Conservation (phyloP, 192 early-diverging fungal species). For the Thamnidium elegans region DNA sequence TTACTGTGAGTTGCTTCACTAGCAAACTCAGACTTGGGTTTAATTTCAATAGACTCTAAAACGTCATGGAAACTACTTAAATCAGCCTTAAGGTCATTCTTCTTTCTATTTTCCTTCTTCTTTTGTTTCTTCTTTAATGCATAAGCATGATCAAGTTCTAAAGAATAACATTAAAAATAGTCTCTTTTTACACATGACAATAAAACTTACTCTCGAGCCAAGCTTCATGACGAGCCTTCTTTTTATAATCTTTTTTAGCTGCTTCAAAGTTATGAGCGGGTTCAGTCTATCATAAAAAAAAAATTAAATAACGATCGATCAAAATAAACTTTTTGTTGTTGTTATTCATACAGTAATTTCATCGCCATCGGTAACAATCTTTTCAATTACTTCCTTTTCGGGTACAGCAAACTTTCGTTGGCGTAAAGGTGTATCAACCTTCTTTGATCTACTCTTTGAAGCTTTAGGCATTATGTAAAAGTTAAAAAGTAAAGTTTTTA, state of each 20-base stretch:
- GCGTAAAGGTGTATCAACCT: conserved; percentile 5
- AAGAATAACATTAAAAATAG: background rate
- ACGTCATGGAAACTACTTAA: conserved; percentile 46
- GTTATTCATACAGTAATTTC: conserved; percentile 8
- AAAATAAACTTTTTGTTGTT: background rate
- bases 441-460: conserved; percentile 1
- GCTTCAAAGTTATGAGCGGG: background rate
- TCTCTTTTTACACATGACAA: background rate
- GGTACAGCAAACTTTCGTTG: conserved; percentile 27
- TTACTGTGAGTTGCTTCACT: conserved; percentile 6
- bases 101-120: conserved; percentile 41
- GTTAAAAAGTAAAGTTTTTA: background rate
- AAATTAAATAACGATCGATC: background rate
- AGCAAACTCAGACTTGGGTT: conserved; percentile 3
- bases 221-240: conserved; percentile 51
- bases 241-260: conserved; percentile 37
- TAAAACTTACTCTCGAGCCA: conserved; percentile 59
- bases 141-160: conserved; percentile 55
- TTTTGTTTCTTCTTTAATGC: conserved; percentile 47
- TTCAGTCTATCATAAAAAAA: background rate
- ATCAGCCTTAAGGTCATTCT: conserved; percentile 49
- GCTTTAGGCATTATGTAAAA: conserved; percentile 18
- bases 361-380: conserved; percentile 4
- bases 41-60: conserved; percentile 31
- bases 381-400: conserved; percentile 26